Evolutionary conservation across 257 asterid genomes (phyloP).

Genomic region (Solanum sejunctum): DNA sequence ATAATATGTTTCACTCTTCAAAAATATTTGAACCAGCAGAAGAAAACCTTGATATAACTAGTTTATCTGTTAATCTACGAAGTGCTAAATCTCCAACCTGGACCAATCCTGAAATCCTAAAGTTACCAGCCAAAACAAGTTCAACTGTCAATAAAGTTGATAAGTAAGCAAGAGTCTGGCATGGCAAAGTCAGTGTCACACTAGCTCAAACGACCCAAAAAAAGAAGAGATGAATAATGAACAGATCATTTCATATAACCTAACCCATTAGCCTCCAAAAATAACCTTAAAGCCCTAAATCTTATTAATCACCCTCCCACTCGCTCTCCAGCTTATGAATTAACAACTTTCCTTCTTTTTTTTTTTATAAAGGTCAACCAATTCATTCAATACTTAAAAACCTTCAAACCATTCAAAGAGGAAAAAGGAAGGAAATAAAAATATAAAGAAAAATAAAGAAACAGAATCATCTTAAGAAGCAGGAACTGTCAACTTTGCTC

Average conservation of each 20-base stretch:
- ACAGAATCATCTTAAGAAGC: neutral
- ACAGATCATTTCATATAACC: neutral
- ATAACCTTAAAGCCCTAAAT: neutral
- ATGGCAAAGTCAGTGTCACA: neutral
- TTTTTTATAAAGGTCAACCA: neutral
- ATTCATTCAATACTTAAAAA: neutral
- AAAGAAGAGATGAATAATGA: neutral
- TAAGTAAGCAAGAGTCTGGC: neutral
- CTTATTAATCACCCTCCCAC: neutral
- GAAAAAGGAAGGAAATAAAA: neutral
- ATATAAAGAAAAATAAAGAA: neutral
- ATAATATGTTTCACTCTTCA: neutral
- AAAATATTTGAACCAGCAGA: neutral
- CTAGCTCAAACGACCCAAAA: neutral
- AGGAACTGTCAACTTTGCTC: neutral
- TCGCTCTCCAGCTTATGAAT: neutral
- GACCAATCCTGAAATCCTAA: neutral
- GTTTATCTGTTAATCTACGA: neutral
- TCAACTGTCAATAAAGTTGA: neutral
- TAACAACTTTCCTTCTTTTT: neutral
- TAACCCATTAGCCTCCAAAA: neutral
- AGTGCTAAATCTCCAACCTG: neutral
- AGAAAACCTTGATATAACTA: neutral
- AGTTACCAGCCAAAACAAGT: neutral
- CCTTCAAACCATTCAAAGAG: neutral